Evolutionary conservation across 2,329 filamentous ascomycete species (phyloP).

Genomic region (Xylariaceae sp.): DNA sequence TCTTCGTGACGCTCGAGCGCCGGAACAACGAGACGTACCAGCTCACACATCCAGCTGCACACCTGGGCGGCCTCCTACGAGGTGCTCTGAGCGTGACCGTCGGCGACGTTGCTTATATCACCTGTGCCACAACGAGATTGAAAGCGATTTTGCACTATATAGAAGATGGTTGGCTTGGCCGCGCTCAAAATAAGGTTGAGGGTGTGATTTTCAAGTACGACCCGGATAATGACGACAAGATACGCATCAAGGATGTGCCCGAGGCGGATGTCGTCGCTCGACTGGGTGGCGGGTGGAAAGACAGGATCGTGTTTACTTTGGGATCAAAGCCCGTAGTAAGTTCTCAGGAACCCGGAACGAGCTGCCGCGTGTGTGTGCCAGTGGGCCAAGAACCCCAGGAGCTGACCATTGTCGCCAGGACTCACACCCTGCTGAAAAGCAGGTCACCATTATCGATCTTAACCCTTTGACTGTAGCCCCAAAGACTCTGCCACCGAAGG

Average conservation of each 20-base stretch:
- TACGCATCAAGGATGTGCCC: conserved; percentile 76
- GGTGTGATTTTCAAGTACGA: conserved; percentile 90
- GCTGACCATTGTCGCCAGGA: conserved; percentile 27
- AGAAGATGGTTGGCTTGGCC: conserved; percentile 91
- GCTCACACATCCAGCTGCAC: conserved; percentile 88
- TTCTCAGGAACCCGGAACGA: too few relatives aligned
- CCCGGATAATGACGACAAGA: conserved; percentile 75
- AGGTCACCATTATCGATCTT: conserved; percentile 79
- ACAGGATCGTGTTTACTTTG: conserved; percentile 57
- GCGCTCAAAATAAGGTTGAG: conserved; percentile 84
- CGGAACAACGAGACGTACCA: conserved; percentile 87
- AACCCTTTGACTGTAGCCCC: conserved; percentile 72
- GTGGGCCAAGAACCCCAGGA: too few relatives aligned
- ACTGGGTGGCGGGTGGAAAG: conserved; percentile 82
- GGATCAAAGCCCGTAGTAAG: conserved; percentile 58
- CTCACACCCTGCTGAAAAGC: conserved; percentile 50
- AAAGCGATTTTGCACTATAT: conserved; percentile 91
- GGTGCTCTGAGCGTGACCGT: conserved; percentile 88
- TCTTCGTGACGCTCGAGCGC: conserved; percentile 82
- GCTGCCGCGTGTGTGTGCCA: too few relatives aligned
- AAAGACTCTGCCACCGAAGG: conserved; percentile 72
- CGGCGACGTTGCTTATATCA: conserved; percentile 81
- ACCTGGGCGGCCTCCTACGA: conserved; percentile 79
- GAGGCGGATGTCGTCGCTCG: conserved; percentile 77
- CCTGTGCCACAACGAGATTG: conserved; percentile 81